A percentile compares a stretch with the other conserved stretches of the same genome.
Evolutionary conservation across 345 rosid species (phyloP).

Genomic region (Linum tenue): DNA sequence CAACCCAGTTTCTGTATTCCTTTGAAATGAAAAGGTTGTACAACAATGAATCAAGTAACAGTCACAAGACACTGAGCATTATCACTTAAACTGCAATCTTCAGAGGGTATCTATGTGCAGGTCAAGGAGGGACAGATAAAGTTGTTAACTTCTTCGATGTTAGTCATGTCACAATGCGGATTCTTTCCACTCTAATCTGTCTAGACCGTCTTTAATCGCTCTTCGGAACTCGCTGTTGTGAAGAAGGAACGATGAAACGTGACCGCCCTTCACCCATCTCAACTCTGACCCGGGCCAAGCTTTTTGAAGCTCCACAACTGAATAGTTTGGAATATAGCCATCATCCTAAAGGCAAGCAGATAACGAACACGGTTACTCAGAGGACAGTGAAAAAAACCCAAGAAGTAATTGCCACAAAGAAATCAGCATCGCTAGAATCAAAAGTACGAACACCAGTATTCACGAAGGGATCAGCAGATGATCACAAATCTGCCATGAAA

Average conservation of each 20-base stretch:
- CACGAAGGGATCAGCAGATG: background rate
- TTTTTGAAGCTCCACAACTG: constrained; percentile 88
- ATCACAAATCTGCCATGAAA: background rate
- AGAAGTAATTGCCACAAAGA: background rate
- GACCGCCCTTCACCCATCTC: constrained; percentile 98
- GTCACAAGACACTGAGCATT: background rate
- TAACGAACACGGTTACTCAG: too few relatives aligned
- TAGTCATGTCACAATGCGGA: constrained; percentile 30
- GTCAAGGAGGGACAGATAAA: background rate
- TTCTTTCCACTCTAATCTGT: constrained; percentile 82
- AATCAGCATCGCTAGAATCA: background rate
- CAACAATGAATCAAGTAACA: background rate
- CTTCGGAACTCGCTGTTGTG: constrained; percentile 72
- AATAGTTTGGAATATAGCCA: constrained; percentile 92
- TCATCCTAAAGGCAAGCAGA: constrained; percentile 51
- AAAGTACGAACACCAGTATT: background rate
- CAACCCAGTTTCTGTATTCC: background rate
- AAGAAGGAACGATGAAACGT: constrained; percentile 79
- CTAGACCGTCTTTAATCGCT: constrained; percentile 73
- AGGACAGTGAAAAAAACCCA: background rate
- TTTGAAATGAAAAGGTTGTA: background rate
- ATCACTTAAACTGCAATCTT: background rate
- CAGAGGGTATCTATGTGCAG: background rate
- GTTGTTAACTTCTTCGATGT: background rate
- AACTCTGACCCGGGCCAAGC: constrained; percentile 99